Conservation (phyloP, 805 yeast genomes). For the Candida saitoana region DNA sequence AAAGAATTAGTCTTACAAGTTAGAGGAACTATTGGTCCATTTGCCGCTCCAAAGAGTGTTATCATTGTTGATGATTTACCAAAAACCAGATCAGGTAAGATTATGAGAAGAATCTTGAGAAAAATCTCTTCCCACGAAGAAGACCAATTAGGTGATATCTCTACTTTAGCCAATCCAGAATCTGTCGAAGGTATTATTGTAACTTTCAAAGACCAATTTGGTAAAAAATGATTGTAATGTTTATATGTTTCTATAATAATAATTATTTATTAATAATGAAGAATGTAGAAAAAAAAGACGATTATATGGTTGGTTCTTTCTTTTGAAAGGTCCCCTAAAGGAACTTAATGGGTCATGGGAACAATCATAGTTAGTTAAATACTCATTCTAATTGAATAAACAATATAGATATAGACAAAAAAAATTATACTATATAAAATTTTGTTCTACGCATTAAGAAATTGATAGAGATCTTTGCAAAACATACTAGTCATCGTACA, state of each 20-base stretch:
- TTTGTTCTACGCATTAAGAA: no score
- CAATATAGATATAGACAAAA: no score
- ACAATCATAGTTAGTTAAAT: neutral
- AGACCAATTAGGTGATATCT: conserved; percentile 75
- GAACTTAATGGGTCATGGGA: neutral
- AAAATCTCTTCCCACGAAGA: conserved; percentile 72
- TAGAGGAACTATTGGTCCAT: conserved; percentile 78
- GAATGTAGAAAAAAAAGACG: no score
- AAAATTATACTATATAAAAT: no score
- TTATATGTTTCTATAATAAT: neutral
- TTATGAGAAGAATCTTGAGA: conserved; percentile 82
- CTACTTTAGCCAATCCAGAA: conserved; percentile 74
- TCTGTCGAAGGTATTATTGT: conserved; percentile 64
- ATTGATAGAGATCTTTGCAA: no score
- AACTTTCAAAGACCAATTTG: conserved; percentile 36
- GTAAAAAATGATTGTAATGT: conserved; percentile 27
- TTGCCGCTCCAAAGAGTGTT: conserved; percentile 78
- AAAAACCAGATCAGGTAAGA: conserved; percentile 82
- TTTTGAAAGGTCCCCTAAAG: no score
- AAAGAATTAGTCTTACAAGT: conserved; percentile 65
- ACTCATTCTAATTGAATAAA: no score
- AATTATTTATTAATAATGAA: neutral
- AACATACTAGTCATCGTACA: neutral
- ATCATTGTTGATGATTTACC: conserved; percentile 74
- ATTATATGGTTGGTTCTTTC: no score